Conservation (phyloP, 139 green algal species). For the Closterium sp. region DNA sequence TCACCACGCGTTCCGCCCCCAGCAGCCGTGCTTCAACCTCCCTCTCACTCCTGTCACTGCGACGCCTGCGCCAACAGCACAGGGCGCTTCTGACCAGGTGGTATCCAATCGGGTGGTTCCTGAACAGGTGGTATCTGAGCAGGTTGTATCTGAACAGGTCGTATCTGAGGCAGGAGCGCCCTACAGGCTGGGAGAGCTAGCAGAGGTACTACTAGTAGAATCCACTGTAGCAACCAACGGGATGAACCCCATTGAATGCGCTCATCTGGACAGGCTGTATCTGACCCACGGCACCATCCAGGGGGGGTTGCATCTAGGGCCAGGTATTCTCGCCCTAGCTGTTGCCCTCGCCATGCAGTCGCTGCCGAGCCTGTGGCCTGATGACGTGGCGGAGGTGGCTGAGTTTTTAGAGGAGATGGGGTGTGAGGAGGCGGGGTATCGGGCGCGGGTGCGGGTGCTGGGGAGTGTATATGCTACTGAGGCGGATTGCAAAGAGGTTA, state of each 20-base stretch:
- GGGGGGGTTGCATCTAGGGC: background rate
- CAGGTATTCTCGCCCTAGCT: background rate
- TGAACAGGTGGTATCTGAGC: too few species aligned
- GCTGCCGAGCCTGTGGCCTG: background rate
- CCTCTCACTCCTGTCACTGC: background rate
- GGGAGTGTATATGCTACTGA: background rate
- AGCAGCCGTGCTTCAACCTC: background rate
- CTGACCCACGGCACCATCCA: background rate
- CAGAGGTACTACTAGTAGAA: background rate
- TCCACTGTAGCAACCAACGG: background rate
- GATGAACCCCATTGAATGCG: background rate
- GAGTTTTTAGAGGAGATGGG: background rate
- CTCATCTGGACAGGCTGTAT: constrained; percentile 1
- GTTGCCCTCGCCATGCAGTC: background rate
- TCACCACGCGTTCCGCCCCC: background rate
- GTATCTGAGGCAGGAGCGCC: background rate
- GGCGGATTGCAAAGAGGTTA: background rate
- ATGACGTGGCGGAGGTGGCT: background rate
- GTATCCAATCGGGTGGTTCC: background rate
- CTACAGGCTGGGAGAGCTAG: background rate
- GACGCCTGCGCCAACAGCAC: background rate
- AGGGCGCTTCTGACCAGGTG: background rate
- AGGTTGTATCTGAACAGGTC: background rate
- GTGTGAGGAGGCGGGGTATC: constrained; percentile 1
- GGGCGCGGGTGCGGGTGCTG: background rate